phyloP scores from a whole-genome alignment of 768 basidiomycete genomes.

The Tulasnella sp. region DNA sequence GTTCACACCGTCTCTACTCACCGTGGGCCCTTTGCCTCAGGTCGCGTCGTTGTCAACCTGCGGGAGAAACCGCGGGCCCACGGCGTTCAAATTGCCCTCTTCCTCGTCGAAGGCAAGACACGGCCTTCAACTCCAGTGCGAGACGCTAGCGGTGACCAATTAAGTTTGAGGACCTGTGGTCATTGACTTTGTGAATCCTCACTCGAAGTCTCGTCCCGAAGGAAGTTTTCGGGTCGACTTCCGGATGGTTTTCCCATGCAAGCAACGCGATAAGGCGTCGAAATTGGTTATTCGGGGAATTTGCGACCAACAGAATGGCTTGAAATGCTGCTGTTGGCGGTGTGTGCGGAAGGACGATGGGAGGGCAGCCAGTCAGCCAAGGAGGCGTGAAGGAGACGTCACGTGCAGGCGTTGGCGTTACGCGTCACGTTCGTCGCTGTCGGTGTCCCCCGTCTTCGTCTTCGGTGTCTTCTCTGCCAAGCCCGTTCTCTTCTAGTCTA shows the following conservation, averaged over 20 bases:
- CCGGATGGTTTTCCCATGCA: not conserved
- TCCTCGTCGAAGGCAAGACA: not conserved
- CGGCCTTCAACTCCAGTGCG: not conserved
- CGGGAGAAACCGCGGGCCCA: constrained; percentile 3
- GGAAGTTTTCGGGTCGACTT: not conserved
- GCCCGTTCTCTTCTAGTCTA: not conserved
- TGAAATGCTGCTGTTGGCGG: not conserved
- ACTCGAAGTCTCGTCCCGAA: not conserved
- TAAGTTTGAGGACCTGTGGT: constrained; percentile 4
- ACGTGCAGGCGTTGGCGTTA: not conserved
- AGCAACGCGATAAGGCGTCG: not conserved
- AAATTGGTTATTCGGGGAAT: not conserved
- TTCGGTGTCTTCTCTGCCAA: not conserved
- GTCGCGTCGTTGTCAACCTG: not conserved
- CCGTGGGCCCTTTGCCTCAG: not conserved
- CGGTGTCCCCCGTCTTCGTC: not conserved
- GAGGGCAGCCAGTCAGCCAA: not conserved
- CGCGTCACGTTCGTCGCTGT: not conserved
- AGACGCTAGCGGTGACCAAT: not conserved
- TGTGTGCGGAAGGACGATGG: not conserved
- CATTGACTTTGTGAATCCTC: not conserved
- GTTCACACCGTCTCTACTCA: not conserved
- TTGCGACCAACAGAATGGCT: not conserved
- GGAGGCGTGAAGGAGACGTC: not conserved
- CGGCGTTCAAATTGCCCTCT: not conserved